Evolutionary conservation across 2,329 filamentous ascomycete genomes (phyloP), one percentile per base, ranked within the genome.

Genomic region (Fusarium devonianum): DNA sequence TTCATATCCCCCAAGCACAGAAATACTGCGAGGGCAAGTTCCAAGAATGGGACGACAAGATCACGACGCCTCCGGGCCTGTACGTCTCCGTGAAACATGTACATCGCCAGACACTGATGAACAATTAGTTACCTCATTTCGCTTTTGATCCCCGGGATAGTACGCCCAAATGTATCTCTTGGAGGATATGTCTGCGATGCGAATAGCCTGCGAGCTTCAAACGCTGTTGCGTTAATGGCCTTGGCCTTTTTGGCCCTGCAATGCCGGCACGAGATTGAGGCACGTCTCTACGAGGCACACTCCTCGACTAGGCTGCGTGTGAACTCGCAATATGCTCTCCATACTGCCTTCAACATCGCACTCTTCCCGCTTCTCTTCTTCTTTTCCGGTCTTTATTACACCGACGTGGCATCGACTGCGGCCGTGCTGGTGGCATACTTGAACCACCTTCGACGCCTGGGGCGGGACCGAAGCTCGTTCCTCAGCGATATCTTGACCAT

Each of bases 381-480:
- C 79, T 99, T 99, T 72, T 94, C 91, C 0, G 92, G 85, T 0
- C 77, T 99, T 7, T 99, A 96, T 71, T 99, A 99, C 70, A 99
- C 94, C 0, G 94, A 99, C 70, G 82, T 97, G 3, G 79, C 89
- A 39, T 95, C 93, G 0, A 89, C 92, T 0, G 76, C 89, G 7
- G 79, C 85, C 2, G 90, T 97, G 0, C 73, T 97, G 7, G 69
- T 84, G 2, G 83, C 85, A 1, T 94, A 92, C 66, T 75, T 80
- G 25, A 75, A 80, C 45, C 80, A 82, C 53, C 69, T 85, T 4
- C 53, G 66, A 17, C 77, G 82, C 12, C 56, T 80, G 2, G 71
- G 69, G 13, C 49, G 57, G 22, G 54, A 64, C 9, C 39, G 35
- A 6, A 71, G 67, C 5, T 71, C 73, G 0, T 12, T 75, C 5